Percentiles rank a stretch among this genome's conserved stretches.
These are phyloP conservation scores for Coleophoma crateriformis DNA, from an alignment of 2,329 filamentous ascomycete species.

Conservation along the genomic window DNA sequence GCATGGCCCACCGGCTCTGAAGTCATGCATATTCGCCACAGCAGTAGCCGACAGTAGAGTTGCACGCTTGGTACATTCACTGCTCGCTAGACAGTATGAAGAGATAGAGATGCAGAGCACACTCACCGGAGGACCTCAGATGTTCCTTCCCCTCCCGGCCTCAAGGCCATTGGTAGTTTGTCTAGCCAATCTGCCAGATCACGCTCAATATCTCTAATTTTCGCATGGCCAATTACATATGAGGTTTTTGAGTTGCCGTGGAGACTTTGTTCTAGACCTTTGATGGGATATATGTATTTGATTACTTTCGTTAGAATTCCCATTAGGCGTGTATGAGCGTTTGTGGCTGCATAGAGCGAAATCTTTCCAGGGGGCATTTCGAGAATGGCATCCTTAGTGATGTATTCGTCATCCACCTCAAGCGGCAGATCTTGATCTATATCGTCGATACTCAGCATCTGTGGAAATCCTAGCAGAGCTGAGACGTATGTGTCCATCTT, in stretches of 20 bases:
- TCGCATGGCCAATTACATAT: slow-evolving; percentile 57
- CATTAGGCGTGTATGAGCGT: slow-evolving; percentile 60
- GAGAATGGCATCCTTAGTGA: slow-evolving; percentile 52
- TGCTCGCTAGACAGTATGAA: background rate
- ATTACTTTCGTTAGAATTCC: slow-evolving; percentile 59
- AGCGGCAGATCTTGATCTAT: slow-evolving; percentile 61
- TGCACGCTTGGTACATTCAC: background rate
- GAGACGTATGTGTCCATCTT: slow-evolving; percentile 69
- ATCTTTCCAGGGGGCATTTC: slow-evolving; percentile 47
- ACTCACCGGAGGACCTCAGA: slow-evolving; percentile 70
- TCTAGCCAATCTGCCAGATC: slow-evolving; percentile 61
- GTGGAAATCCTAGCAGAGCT: slow-evolving; percentile 60
- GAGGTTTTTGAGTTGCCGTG: slow-evolving; percentile 31
- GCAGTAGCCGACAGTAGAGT: too few relatives aligned
- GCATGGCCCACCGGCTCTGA: too few relatives aligned
- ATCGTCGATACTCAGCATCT: slow-evolving; percentile 58
- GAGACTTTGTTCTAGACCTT: slow-evolving; percentile 44
- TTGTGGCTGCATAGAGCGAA: slow-evolving; percentile 58
- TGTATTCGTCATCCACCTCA: slow-evolving; percentile 63
- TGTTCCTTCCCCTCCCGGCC: slow-evolving; percentile 71
- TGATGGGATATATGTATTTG: slow-evolving; percentile 60
- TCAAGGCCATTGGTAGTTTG: slow-evolving; percentile 67
- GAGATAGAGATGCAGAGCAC: slow-evolving; percentile 1
- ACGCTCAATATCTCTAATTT: slow-evolving; percentile 59
- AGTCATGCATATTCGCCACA: too few relatives aligned